Evolutionary conservation across 768 basidiomycete genomes (phyloP).

Genomic region (Lactarius deliciosus): DNA sequence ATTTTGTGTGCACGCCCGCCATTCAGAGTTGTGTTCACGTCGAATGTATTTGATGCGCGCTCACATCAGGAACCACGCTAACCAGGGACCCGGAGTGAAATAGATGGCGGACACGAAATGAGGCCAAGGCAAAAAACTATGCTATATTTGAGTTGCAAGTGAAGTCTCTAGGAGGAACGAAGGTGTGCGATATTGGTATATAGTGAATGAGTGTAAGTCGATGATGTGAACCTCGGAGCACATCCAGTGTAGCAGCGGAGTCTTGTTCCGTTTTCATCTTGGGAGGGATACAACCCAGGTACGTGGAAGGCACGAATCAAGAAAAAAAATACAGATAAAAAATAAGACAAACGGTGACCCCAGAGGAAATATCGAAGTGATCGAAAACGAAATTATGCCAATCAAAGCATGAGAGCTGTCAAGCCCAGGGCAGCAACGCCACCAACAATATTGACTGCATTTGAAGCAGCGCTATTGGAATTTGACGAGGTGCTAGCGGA

Average conservation of each 20-base stretch:
- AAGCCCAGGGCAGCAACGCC: constrained; percentile 24
- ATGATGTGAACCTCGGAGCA: constrained; percentile 1
- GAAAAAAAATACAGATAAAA: constrained; percentile 7
- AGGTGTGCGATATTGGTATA: constrained; percentile 16
- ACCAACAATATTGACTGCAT: constrained; percentile 18
- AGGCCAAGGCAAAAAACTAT: background rate
- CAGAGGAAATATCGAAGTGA: background rate
- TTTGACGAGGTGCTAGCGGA: constrained; percentile 1
- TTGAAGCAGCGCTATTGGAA: constrained; percentile 10
- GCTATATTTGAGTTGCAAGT: constrained; percentile 1
- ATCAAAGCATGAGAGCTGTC: constrained; percentile 23
- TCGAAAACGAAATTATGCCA: background rate
- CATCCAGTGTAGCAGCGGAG: background rate
- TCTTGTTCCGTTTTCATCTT: background rate
- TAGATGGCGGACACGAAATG: background rate
- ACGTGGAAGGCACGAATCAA: constrained; percentile 2
- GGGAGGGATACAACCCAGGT: background rate
- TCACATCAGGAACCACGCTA: background rate
- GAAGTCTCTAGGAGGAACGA: background rate
- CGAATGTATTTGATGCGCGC: background rate
- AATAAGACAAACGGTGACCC: background rate
- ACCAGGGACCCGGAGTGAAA: background rate
- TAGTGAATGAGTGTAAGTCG: background rate
- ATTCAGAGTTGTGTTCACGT: background rate
- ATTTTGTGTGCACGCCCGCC: background rate